Base-by-base conservation (phyloP, 2,329 filamentous ascomycete species). In the Dothiorella sarmentorum region DNA sequence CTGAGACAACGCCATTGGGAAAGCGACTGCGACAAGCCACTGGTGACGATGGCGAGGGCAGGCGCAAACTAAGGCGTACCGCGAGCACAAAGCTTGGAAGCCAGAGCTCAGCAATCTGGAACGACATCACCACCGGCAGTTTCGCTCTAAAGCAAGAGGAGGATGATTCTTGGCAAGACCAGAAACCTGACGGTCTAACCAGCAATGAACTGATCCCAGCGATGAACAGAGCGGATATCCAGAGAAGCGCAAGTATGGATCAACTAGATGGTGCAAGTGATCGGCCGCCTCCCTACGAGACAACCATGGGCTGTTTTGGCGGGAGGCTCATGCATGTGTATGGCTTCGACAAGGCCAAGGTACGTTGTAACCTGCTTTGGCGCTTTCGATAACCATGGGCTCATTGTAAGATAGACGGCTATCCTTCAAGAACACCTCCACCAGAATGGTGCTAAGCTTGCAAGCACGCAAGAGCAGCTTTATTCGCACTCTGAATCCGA, bases 81-180 rank as follows among this genome's bases (percentile, higher is more conserved):
- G 89, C 92, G 20, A 97, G 92, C 72, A 86, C 88, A 68, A 93
- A 91, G 70, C 77, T 97, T 29, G 86, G 82, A 60, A 88, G 82
- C 51, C 91, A 97, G 67, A 88, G 86, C 64, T 86, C 92, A 66
- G 86, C 85, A 26, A 81, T 97, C n/a, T 97, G 93, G 93, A 88
- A 88, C 4, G 90, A 95, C 66, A 95, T 99, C 60, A 82, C 94
- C 22, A 85, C 22, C 27, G 68, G 62, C 7, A 66, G 67, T 56
- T 64, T 68, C 17, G 64, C 56, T 10, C 29, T 10, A 43, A 65
- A 62, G 40, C 62, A 60, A 31, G 61, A 66, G 13, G 64, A 66
- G 9, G 64, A 64, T 27, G 69, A 73, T 51, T 70, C 71, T 20
- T 74, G 72, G 71, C 70, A 65, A 9, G 70, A 74, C 10, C 20